Conservation (phyloP, 768 basidiomycete species). For the Trametes elegans region DNA sequence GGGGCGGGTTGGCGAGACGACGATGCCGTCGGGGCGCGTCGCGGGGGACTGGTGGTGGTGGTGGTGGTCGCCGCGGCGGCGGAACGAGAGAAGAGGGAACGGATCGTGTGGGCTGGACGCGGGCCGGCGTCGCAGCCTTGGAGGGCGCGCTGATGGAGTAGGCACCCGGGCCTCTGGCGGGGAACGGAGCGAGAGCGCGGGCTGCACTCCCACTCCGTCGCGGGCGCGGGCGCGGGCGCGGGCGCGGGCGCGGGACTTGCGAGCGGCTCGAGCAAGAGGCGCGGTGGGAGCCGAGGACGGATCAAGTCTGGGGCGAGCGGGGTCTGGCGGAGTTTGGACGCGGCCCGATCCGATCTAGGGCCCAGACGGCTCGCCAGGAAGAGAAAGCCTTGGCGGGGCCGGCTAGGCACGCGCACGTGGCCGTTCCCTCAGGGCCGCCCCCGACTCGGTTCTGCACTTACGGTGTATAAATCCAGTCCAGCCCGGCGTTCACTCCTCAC, state of each 20-base stretch:
- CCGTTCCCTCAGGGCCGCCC: neutral
- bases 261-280: neutral
- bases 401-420: conserved; percentile 12
- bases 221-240: neutral
- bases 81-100: too few relatives aligned
- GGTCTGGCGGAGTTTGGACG: neutral
- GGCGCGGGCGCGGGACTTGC: neutral
- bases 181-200: too few relatives aligned
- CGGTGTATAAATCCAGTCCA: neutral
- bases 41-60: too few relatives aligned
- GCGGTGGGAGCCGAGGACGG: neutral
- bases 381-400: conserved; percentile 10
- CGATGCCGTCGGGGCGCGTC: too few relatives aligned
- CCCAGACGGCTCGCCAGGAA: neutral
- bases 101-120: too few relatives aligned
- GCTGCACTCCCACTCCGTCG: too few relatives aligned
- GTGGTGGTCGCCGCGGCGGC: too few relatives aligned
- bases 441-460: neutral
- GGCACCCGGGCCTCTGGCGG: too few relatives aligned
- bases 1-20: too few relatives aligned
- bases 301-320: neutral
- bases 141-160: too few relatives aligned
- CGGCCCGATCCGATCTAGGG: neutral
- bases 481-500: neutral
- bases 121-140: too few relatives aligned